Base-by-base conservation (phyloP, 179 eudicot species). In the Spinacia oleracea region DNA sequence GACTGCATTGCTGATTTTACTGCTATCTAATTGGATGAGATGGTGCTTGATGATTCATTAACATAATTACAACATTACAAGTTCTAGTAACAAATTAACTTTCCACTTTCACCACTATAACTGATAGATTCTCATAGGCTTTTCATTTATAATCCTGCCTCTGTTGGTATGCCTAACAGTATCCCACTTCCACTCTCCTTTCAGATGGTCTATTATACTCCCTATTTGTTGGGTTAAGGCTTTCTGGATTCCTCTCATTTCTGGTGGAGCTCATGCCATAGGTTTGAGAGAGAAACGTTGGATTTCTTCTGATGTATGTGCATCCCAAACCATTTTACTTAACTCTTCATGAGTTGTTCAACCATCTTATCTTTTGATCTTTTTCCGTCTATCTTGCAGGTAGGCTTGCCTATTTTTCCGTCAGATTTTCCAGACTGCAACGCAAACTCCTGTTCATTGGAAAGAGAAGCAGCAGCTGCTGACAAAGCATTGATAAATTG, bases 251-350 rank as follows among this genome's bases (percentile, higher is more conserved):
- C 81, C 90, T 66, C 86, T 95, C 3, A 78, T 93, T 60, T 87
- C 93, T 74, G 78, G 80, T 77, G 98, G 98, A 79, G 96, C 93
- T 77, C 89, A 85, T 78, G 97, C 91, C 64, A 87, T 93, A 64
- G 98, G 98, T 80, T 84, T 89, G 80, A 89, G 92, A 79, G 98
- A 93, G 92, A 91, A 87, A 88, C 97, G 84, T 46, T 93, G 96
- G 98, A 85, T 95, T 82, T 87, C 97, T 75, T 78, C 87, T 81
- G 97, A 93, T 60, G 97, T 95, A 85, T 85, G 89, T 79, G 70
- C 53, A 58, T 80, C 40, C 14, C 51, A 1, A 48, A 21, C 68
- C 71, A 66, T 29, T 74, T 45, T 70, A 40, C n/a, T 45, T 70
- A 40, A 16, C 72, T 80, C 27, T 50, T 59, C n/a, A 25, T 56